Evolutionary conservation across 2,329 filamentous ascomycete species (phyloP), one percentile per base, ranked within the genome.

Genomic region (Endocalyx cinctus): DNA sequence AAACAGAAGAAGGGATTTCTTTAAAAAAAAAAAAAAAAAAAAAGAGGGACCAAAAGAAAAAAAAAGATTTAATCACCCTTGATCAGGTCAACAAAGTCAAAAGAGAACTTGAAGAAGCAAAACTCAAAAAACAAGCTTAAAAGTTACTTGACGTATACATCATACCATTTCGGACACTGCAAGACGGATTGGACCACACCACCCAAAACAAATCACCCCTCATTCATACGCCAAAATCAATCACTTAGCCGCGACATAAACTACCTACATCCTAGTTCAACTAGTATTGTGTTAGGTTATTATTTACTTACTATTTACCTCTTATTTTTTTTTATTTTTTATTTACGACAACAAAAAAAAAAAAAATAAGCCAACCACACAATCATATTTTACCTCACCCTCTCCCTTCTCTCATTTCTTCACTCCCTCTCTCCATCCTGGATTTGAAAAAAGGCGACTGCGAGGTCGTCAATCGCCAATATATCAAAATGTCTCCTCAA

Each of bases 401-500:
- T 6, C 17, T 17, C 27, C 7, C 14, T 29, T 7, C 12, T 19
- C 17, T 10, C n/a, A 22, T 6, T 3, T 45, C 50, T 16, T 25
- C 26, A 14, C 20, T 27, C 26, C 17, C 17, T 17, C 18, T 23
- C 13, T 17, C 13, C 13, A 26, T 26, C 18, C 14, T 29, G 17
- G 31, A 22, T 7, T 33, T 10, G 11, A 25, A 31, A 32, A 37
- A 31, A 27, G 38, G 35, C 40, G 25, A 41, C 41, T 35, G 25
- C 32, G 39, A 44, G 27, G 17, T 39, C 38, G 37, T 30, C 41
- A 33, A 38, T 38, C 38, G 38, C 38, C 35, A 27, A 37, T 34
- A 29, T 15, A 20, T n/a, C 31, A 29, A 25, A 36, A 57, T 57
- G 55, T 50, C 53, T 38, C 47, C 47, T 27, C 47, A 42, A 31